Base-by-base conservation (phyloP, 2,329 filamentous ascomycete species). In the Fusarium sp. region DNA sequence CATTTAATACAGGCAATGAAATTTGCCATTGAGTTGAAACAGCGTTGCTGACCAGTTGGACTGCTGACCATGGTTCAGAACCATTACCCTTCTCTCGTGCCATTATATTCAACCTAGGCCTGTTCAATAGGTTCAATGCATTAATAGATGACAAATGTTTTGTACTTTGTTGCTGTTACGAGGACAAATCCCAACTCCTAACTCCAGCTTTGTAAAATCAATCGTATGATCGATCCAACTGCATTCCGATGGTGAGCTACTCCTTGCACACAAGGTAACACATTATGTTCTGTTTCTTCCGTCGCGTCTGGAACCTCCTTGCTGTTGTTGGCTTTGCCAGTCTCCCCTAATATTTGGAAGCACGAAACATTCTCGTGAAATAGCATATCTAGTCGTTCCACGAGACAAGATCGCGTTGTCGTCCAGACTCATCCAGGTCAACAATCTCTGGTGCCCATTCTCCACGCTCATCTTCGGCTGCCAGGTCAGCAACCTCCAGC, bases 401-500 rank as follows among this genome's bases (percentile, higher is more conserved):
- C 12, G 87, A 88, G 20, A 90, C 81, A 60, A 89, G 77, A 41
- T 85, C 88, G 11, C 84, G 81, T 78, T 89, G 85, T 28, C 84
- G 82, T n/a, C 88, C 88, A 50, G 85, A 68, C 54, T 86, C 87
- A 62, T 89, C 87, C 41, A 89, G 68, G 64, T 88, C 83, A 10
- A 90, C 87, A 41, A 90, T 79, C 24, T 87, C 84, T 2, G 88
- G 87, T 20, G 85, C 85, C 73, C 86, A 88, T 67, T 89, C 88
- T 22, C 87, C 87, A 68, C 82, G 83, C 78, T 87, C 85, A 62
- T 89, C 88, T 70, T 89, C 88, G 4, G 84, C 86, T 68, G 88
- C 85, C 44, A 89, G 83, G 51, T 89, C 87, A 5, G 82, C 81
- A 59, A 87, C 79, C 75, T 87, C 85, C 6, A 85, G 78, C 59